Evolutionary conservation across 2,329 filamentous ascomycete species (phyloP), one percentile per base, ranked within the genome.

Genomic region (Fusarium metavorans): DNA sequence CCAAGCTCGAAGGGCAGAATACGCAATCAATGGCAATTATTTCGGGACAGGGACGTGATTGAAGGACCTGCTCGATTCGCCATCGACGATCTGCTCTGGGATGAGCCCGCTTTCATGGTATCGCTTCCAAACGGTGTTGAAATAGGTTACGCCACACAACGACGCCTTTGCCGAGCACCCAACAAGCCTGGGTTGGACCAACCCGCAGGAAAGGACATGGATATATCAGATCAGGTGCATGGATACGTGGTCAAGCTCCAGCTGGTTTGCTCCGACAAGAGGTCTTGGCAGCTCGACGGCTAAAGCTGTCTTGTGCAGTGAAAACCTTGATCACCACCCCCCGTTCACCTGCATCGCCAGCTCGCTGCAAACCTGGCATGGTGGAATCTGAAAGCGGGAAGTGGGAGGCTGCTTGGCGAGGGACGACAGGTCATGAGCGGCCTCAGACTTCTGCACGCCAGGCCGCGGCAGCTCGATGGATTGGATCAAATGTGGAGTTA

Each of bases 1-100:
- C 30, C 45, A 61, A 37, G 30, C 23, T 50, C 13, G 35, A 20
- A 58, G 43, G 41, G 39, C 54, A 61, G 57, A 30, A 59, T 41
- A 63, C 16, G 7, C 27, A 56, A 25, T 57, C 20, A 39, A 65
- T 35, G 30, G 34, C 18, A 54, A 74, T 66, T 74, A 57, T 61
- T 62, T 52, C 32, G 60, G 27, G 45, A 41, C 34, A 39, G 35
- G 58, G 41, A 67, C 34, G 61, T 72, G 65, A 72, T 74, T 77
- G 64, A 57, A 69, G 62, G 66, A 63, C 54, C 67, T 54, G 60
- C 50, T 69, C 35, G 41, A 66, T 66, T 66, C 62, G 61, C 65
- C 57, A 70, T 72, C 61, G 68, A 60, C 64, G 75, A 77, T 77
- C 68, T 60, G 66, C 62, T 43, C 50, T 54, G 56, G 70, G 70